phyloP scores from a whole-genome alignment of 805 yeast genomes.

The Ogataea methanolica region DNA sequence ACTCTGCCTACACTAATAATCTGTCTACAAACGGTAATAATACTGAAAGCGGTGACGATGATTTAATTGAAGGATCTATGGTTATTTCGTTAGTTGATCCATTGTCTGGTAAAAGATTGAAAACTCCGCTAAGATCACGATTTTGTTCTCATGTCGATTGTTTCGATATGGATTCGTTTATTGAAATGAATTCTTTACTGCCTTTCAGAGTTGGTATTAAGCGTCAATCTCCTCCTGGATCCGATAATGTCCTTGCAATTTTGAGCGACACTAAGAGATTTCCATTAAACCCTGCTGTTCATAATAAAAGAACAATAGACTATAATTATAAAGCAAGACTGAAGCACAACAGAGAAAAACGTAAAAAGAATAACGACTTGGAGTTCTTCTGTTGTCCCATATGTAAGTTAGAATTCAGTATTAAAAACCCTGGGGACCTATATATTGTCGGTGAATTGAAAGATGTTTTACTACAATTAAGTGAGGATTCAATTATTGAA shows the following conservation, averaged over 20 bases:
- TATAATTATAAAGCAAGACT: conserved; percentile 20
- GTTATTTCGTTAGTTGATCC: conserved; percentile 31
- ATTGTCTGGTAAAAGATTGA: conserved; percentile 25
- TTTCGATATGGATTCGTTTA: conserved; percentile 29
- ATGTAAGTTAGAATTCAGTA: conserved; percentile 31
- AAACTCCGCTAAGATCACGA: conserved; percentile 27
- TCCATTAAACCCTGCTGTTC: conserved; percentile 15
- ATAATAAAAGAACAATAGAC: conserved; percentile 18
- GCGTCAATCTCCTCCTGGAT: conserved; percentile 13
- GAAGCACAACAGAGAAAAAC: conserved; percentile 15
- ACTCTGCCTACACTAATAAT: no score
- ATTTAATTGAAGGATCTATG: conserved; percentile 24
- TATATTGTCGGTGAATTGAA: conserved; percentile 29
- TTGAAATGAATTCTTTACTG: conserved; percentile 23
- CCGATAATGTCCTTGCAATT: conserved; percentile 17
- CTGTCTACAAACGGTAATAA: neutral
- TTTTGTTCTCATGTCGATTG: conserved; percentile 33
- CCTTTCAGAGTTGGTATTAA: conserved; percentile 25
- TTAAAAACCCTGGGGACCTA: conserved; percentile 27
- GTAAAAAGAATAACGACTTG: conserved; percentile 21
- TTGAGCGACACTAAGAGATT: conserved; percentile 24
- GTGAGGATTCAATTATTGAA: conserved; percentile 11
- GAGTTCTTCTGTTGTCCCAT: conserved; percentile 32
- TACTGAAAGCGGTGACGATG: conserved; percentile 25
- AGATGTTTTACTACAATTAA: conserved; percentile 21